A percentile compares a stretch with the other conserved stretches of the same genome.
Conservation (phyloP, 176 grass and related monocot genomes). For the Ampelocalamus luodianensis region DNA sequence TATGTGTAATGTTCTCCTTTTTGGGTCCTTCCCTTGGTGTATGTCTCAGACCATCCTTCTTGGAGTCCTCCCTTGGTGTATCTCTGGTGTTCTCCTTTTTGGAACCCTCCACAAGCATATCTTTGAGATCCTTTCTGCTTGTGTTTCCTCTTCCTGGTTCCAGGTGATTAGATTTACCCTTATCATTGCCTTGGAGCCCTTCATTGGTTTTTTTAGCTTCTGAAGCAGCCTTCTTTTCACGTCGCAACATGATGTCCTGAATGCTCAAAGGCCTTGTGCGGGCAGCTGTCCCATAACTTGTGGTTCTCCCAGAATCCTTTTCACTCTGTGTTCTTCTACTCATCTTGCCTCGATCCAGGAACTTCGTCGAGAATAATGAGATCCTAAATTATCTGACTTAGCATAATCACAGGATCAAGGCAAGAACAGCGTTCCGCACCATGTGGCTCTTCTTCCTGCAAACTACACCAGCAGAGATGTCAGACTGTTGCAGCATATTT, state of each 20-base stretch:
- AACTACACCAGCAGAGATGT: conserved; percentile 21
- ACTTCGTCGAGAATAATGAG: neutral
- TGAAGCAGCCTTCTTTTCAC: conserved; percentile 60
- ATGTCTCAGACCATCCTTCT: conserved; percentile 43
- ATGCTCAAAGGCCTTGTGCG: conserved; percentile 88
- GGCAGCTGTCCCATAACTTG: conserved; percentile 67
- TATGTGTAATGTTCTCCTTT: conserved; percentile 41
- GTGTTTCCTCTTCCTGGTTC: conserved; percentile 42
- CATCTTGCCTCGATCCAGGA: conserved; percentile 54
- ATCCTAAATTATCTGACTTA: conserved; percentile 17
- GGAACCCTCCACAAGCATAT: conserved; percentile 32
- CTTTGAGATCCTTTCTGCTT: conserved; percentile 48
- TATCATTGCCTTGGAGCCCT: conserved; percentile 29
- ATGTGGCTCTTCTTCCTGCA: conserved; percentile 27
- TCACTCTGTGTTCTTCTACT: conserved; percentile 52
- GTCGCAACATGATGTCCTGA: conserved; percentile 76
- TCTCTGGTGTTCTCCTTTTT: conserved; percentile 48
- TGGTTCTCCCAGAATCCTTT: conserved; percentile 33
- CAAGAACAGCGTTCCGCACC: neutral
- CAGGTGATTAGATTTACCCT: conserved; percentile 29
- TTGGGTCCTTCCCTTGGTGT: conserved; percentile 23
- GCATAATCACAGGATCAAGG: neutral
- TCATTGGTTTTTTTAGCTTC: conserved; percentile 53
- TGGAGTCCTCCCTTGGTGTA: conserved; percentile 35
- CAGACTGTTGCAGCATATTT: conserved; percentile 9